Evolutionary conservation across 495 filamentous ascomycete genomes (phyloP).

Genomic region (Aspergillus leporis): DNA sequence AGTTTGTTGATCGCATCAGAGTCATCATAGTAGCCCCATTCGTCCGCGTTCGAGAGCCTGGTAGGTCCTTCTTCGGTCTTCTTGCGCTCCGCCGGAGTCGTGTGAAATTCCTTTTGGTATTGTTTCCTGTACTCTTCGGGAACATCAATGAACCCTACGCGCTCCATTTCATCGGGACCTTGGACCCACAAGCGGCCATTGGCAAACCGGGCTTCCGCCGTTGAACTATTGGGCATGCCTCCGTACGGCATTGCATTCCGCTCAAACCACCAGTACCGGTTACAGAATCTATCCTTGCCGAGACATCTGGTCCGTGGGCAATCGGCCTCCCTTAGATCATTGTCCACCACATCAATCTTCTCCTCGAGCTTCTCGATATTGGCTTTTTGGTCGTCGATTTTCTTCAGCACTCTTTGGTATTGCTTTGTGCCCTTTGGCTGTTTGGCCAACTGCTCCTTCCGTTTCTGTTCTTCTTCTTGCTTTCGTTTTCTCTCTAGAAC

Average conservation of each 20-base stretch:
- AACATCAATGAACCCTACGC: slow-evolving; percentile 80
- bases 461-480: slow-evolving; percentile 77
- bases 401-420: slow-evolving; percentile 81
- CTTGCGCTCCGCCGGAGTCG: slow-evolving; percentile 84
- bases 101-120: slow-evolving; percentile 64
- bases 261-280: slow-evolving; percentile 99
- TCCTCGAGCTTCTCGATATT: slow-evolving; percentile 78
- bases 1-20: slow-evolving; percentile 73
- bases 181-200: slow-evolving; percentile 97
- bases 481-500: slow-evolving; percentile 80
- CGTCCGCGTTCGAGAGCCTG: slow-evolving; percentile 69
- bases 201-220: slow-evolving; percentile 80
- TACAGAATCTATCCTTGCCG: slow-evolving; percentile 94
- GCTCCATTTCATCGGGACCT: slow-evolving; percentile 87
- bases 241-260: slow-evolving; percentile 96
- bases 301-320: slow-evolving; percentile 86
- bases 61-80: slow-evolving; percentile 82
- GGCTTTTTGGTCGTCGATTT: slow-evolving; percentile 82
- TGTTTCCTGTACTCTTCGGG: slow-evolving; percentile 63
- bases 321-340: slow-evolving; percentile 89
- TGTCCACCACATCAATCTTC: slow-evolving; percentile 79
- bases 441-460: slow-evolving; percentile 75
- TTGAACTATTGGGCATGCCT: slow-evolving; percentile 85
- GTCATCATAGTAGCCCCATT: slow-evolving; percentile 92
- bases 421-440: slow-evolving; percentile 85